These are phyloP conservation scores for Rubus idaeus DNA, from an alignment of 306 rosid genomes.

Conservation along the genomic window DNA sequence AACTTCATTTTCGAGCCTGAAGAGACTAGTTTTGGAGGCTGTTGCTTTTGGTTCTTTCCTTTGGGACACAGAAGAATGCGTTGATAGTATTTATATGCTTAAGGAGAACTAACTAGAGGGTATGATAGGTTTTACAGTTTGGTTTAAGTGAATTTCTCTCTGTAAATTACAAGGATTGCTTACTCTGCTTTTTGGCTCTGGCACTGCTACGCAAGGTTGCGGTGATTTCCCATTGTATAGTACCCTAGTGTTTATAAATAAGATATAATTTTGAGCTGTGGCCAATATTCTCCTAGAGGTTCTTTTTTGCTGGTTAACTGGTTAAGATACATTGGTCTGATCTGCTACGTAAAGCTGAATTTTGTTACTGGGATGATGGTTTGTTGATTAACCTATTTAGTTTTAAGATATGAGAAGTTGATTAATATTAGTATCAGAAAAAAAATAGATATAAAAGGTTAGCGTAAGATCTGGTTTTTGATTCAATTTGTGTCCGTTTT, in stretches of 20 bases:
- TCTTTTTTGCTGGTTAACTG: not conserved
- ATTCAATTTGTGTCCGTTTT: not conserved
- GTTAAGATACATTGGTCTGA: not conserved
- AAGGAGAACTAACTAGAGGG: slow-evolving; percentile 49
- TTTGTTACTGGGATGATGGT: not conserved
- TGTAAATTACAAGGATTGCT: slow-evolving; percentile 45
- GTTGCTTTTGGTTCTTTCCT: slow-evolving; percentile 94
- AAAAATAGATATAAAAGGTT: not conserved
- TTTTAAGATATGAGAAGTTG: not conserved
- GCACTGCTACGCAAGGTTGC: slow-evolving; percentile 2
- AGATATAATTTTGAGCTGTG: not conserved
- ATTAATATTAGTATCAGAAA: not conserved
- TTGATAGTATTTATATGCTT: slow-evolving; percentile 70
- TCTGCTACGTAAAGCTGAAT: not conserved
- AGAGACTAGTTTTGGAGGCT: slow-evolving; percentile 93
- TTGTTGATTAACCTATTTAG: not conserved
- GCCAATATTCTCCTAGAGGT: not conserved
- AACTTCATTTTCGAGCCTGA: slow-evolving; percentile 86
- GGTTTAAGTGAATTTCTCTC: slow-evolving; percentile 29
- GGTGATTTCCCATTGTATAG: slow-evolving; percentile 37
- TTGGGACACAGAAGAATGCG: slow-evolving; percentile 91
- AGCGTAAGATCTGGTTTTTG: not conserved
- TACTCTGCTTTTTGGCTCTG: slow-evolving; percentile 11
- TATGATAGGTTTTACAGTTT: slow-evolving; percentile 7
- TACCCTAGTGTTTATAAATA: slow-evolving; percentile 14